These are phyloP conservation scores for Tremella mesenterica DNA, from an alignment of 768 basidiomycete species.

Conservation along the genomic window DNA sequence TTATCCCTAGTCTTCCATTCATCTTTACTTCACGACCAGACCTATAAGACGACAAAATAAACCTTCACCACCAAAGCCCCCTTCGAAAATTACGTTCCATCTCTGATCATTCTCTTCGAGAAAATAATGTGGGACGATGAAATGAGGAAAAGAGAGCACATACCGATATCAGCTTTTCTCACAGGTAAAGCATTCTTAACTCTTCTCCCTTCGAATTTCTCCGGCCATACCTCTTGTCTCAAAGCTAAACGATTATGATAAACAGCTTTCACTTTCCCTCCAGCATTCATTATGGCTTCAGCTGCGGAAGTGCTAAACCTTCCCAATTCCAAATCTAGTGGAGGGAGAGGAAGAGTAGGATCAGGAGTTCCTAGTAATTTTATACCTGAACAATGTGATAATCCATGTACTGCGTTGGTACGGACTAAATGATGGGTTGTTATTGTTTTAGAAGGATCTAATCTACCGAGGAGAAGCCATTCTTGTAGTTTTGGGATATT, in stretches of 20 bases:
- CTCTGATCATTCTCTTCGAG: no score
- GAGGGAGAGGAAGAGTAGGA: slow-evolving; percentile 42
- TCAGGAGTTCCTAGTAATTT: slow-evolving; percentile 67
- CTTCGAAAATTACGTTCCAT: no score
- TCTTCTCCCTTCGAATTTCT: slow-evolving; percentile 55
- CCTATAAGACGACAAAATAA: no score
- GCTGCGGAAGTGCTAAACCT: slow-evolving; percentile 82
- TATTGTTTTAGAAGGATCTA: slow-evolving; percentile 72
- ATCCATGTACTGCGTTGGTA: slow-evolving; percentile 79
- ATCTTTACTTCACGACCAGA: no score
- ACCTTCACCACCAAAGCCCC: no score
- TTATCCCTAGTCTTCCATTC: no score
- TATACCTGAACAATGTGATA: slow-evolving; percentile 64
- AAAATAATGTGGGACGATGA: no score
- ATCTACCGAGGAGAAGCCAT: slow-evolving; percentile 79
- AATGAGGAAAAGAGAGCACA: slow-evolving; percentile 38
- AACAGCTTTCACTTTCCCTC: slow-evolving; percentile 78
- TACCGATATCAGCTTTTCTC: slow-evolving; percentile 75
- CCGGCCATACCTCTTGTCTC: slow-evolving; percentile 48
- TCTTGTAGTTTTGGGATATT: slow-evolving; percentile 80
- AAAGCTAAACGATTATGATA: slow-evolving; percentile 84
- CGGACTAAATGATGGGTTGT: slow-evolving; percentile 75
- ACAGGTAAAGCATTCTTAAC: slow-evolving; percentile 68
- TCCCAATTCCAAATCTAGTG: slow-evolving; percentile 72
- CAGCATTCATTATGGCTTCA: slow-evolving; percentile 65